A percentile compares a stretch with the other conserved stretches of the same genome.
phyloP scores from a whole-genome alignment of 2,329 filamentous ascomycete species.

The Endoconidiophora laricicola region DNA sequence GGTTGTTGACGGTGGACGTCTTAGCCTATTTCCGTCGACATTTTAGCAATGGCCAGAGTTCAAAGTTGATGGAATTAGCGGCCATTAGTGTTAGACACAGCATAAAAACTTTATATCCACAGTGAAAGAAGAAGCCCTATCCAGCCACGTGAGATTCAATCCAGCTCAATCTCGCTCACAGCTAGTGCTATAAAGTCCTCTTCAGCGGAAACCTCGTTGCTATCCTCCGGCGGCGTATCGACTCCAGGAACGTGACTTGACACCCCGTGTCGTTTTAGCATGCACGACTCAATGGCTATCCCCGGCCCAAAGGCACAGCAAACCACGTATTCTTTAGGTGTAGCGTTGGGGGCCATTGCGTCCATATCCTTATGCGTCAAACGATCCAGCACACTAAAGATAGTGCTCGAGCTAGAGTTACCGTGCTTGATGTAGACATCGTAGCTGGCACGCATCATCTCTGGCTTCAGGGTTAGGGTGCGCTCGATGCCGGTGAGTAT shows the following conservation, averaged over 20 bases:
- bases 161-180: conserved; percentile 23
- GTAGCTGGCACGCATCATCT: conserved; percentile 54
- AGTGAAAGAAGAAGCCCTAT: too few species aligned
- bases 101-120: too few species aligned
- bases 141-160: conserved; percentile 4
- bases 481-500: conserved; percentile 48
- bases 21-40: conserved; percentile 37
- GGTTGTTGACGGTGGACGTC: conserved; percentile 44
- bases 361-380: conserved; percentile 45
- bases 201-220: conserved; percentile 25
- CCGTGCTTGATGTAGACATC: conserved; percentile 52
- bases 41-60: conserved; percentile 22
- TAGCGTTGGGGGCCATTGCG: conserved; percentile 31
- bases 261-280: conserved; percentile 35
- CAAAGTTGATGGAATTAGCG: too few species aligned
- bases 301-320: conserved; percentile 56
- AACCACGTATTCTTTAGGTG: conserved; percentile 39
- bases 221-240: conserved; percentile 37
- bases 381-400: conserved; percentile 49
- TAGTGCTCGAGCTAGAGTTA: conserved; percentile 53
- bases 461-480: conserved; percentile 37
- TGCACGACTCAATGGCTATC: conserved; percentile 50
- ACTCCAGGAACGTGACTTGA: conserved; percentile 21
- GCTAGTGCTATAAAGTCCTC: conserved; percentile 14
- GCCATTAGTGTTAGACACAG: too few species aligned